Conservation (phyloP, 192 early-diverging fungal species). For the Pilobolus umbonatus region DNA sequence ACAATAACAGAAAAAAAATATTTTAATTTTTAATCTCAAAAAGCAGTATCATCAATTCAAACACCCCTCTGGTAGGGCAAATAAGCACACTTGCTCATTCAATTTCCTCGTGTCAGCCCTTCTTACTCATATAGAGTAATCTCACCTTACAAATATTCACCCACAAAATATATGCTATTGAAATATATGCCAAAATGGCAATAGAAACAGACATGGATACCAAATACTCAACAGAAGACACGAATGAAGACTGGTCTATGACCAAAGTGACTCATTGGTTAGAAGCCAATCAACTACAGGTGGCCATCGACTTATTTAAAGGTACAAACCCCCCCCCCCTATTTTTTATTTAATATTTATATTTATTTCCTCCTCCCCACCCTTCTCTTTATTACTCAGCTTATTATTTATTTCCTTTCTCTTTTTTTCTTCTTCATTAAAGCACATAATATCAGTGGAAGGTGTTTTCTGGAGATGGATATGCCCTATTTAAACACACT, state of each 20-base stretch:
- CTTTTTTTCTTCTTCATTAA: background rate
- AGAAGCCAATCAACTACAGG: conserved; percentile 1
- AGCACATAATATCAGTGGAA: conserved; percentile 7
- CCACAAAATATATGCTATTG: too few species aligned
- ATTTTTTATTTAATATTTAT: too few species aligned
- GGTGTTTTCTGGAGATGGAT: conserved; percentile 1
- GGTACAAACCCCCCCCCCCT: too few species aligned
- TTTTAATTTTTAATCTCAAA: too few species aligned
- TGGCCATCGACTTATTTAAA: conserved; percentile 9
- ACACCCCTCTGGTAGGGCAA: too few species aligned
- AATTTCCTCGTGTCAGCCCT: background rate
- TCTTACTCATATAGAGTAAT: background rate
- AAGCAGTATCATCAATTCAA: too few species aligned
- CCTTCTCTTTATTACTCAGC: background rate
- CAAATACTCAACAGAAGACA: background rate
- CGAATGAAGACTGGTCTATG: conserved; percentile 3
- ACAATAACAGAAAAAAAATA: too few species aligned
- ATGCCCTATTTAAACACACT: background rate
- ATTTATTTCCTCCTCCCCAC: background rate
- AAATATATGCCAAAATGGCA: background rate
- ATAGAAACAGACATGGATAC: background rate
- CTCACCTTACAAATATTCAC: background rate
- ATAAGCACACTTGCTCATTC: background rate
- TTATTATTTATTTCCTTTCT: background rate
- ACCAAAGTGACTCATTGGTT: conserved; percentile 1